Percentiles rank a stretch among this genome's conserved stretches.
These are phyloP conservation scores for Boletus bicolor DNA, from an alignment of 768 basidiomycete genomes.

Conservation along the genomic window DNA sequence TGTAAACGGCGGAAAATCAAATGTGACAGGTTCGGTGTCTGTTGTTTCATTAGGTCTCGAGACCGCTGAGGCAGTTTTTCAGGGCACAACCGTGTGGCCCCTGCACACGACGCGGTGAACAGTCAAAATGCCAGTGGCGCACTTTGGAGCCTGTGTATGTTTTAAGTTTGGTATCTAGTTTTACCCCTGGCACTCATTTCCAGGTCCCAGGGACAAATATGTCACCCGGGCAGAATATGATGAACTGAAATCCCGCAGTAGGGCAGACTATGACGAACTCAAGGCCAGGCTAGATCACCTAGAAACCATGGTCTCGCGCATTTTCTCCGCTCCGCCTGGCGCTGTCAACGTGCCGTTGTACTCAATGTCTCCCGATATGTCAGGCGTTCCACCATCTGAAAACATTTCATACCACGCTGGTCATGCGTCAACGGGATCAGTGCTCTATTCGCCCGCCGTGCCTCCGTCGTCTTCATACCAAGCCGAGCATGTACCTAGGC, in stretches of 20 bases:
- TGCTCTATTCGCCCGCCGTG: slow-evolving; percentile 23
- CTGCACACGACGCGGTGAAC: slow-evolving; percentile 76
- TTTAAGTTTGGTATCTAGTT: slow-evolving; percentile 9
- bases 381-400: slow-evolving; percentile 27
- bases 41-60: slow-evolving; percentile 5
- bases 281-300: slow-evolving; percentile 62
- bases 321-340: slow-evolving; percentile 29
- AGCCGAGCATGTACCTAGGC: slow-evolving; percentile 22
- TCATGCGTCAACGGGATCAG: slow-evolving; percentile 26
- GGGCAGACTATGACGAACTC: slow-evolving; percentile 48
- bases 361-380: slow-evolving; percentile 29
- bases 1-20: slow-evolving; percentile 87
- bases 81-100: slow-evolving; percentile 81
- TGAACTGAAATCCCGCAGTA: slow-evolving; percentile 57
- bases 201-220: slow-evolving; percentile 64
- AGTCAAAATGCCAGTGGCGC: slow-evolving; percentile 79
- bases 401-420: slow-evolving; percentile 26
- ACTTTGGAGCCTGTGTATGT: slow-evolving; percentile 78
- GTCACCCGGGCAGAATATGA: slow-evolving; percentile 76
- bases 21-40: slow-evolving; percentile 66
- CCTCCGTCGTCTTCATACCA: slow-evolving; percentile 25
- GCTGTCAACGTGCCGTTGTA: slow-evolving; percentile 30
- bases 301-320: slow-evolving; percentile 48
- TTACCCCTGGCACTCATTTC: slow-evolving; percentile 10
- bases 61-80: slow-evolving; percentile 24